Evolutionary conservation across 495 filamentous ascomycete genomes (phyloP).

Genomic region (Xylaria acuta): DNA sequence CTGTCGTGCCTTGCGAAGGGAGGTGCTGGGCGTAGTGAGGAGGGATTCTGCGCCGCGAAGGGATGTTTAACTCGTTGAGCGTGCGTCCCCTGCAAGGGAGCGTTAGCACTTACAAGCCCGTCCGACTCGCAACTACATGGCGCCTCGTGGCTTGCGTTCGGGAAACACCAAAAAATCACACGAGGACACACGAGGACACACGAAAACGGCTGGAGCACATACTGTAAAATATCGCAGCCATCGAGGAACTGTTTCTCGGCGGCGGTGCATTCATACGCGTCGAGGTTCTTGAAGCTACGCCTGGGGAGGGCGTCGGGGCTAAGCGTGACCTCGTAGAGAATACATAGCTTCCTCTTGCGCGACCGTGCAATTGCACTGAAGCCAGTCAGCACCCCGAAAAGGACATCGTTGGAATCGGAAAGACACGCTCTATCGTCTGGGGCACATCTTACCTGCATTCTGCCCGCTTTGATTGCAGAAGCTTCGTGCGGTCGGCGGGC

Average conservation of each 20-base stretch:
- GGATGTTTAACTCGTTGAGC: constrained; percentile 75
- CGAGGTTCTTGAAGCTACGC: constrained; percentile 49
- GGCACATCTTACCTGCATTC: constrained; percentile 54
- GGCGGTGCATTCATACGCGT: constrained; percentile 56
- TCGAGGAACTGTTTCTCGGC: constrained; percentile 72
- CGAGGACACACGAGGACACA: constrained; percentile 8
- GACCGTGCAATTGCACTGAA: constrained; percentile 74
- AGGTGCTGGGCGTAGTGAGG: constrained; percentile 31
- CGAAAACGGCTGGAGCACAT: constrained; percentile 46
- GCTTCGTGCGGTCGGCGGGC: constrained; percentile 59
- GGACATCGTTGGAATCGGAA: constrained; percentile 54
- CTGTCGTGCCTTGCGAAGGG: constrained; percentile 24
- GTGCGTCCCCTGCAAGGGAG: constrained; percentile 65
- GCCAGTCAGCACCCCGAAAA: constrained; percentile 44
- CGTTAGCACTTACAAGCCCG: constrained; percentile 32
- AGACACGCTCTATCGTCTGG: constrained; percentile 50
- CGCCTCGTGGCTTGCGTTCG: constrained; percentile 33
- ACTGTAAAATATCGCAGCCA: constrained; percentile 78
- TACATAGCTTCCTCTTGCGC: constrained; percentile 83
- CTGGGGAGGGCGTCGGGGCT: constrained; percentile 52
- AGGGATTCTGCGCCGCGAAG: constrained; percentile 57
- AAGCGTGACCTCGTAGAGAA: constrained; percentile 71
- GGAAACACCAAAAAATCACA: constrained; percentile 15
- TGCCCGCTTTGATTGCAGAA: constrained; percentile 59
- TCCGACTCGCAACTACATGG: constrained; percentile 22